Percentiles rank a stretch among this genome's conserved stretches.
Evolutionary conservation across 1,284 basidiomycete species (phyloP).

Genomic region (Sanghuangporus sanghuang): DNA sequence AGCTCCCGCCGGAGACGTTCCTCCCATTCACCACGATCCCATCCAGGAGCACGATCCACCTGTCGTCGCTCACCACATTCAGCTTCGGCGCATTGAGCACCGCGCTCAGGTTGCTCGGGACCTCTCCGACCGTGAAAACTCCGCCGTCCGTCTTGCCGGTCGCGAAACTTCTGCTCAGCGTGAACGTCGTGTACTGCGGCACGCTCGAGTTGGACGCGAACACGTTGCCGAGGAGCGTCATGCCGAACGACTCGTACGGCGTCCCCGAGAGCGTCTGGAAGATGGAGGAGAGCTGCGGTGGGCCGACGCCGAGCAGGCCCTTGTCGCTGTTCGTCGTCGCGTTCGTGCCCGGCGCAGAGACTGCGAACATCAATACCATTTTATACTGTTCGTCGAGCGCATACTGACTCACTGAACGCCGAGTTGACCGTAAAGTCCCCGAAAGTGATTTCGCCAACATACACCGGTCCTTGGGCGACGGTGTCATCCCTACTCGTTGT

Average conservation of each 20-base stretch:
- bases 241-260: slow-evolving; percentile 4
- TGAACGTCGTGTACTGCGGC: slow-evolving; percentile 17
- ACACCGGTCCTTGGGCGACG: slow-evolving; percentile 10
- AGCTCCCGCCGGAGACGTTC: slow-evolving; percentile 8
- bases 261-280: slow-evolving; percentile 1
- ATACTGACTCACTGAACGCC: slow-evolving; percentile 17
- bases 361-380: neutral
- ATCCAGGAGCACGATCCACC: slow-evolving; percentile 19
- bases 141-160: slow-evolving; percentile 17
- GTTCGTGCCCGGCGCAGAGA: slow-evolving; percentile 18
- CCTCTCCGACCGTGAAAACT: slow-evolving; percentile 17
- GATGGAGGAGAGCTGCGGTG: slow-evolving; percentile 16
- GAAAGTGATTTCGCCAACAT: slow-evolving; percentile 12
- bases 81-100: slow-evolving; percentile 2
- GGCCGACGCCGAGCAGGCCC: slow-evolving; percentile 18
- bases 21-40: slow-evolving; percentile 17
- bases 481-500: slow-evolving; percentile 11
- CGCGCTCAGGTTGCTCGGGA: slow-evolving; percentile 6
- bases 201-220: slow-evolving; percentile 13
- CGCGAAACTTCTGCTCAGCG: slow-evolving; percentile 13
- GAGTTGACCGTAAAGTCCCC: slow-evolving; percentile 14
- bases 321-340: slow-evolving; percentile 18
- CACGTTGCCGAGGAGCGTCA: slow-evolving; percentile 17
- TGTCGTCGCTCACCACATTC: slow-evolving; percentile 13
- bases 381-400: neutral